Conservation (phyloP, 805 yeast species). For the Hanseniaspora occidentalis region DNA sequence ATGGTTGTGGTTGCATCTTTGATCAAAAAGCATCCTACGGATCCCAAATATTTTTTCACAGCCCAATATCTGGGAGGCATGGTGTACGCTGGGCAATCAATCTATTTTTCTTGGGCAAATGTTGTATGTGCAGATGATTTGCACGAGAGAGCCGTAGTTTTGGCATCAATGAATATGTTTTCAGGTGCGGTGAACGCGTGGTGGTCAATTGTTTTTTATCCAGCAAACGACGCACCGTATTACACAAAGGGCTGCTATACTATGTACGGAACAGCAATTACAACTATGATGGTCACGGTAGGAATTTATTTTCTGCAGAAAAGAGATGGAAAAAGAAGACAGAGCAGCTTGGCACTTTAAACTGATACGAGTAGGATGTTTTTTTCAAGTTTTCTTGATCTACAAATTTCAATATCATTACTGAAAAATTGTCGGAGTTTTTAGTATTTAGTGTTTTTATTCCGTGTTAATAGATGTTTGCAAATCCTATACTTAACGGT, state of each 20-base stretch:
- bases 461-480: too few species aligned
- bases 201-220: constrained; percentile 46
- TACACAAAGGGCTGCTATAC: constrained; percentile 45
- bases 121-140: constrained; percentile 44
- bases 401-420: too few species aligned
- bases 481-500: too few species aligned
- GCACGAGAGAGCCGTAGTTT: constrained; percentile 50
- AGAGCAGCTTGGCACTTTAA: too few species aligned
- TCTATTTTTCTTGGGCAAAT: constrained; percentile 54
- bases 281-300: too few species aligned
- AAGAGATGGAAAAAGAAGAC: too few species aligned
- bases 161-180: constrained; percentile 57
- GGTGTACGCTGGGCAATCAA: constrained; percentile 47
- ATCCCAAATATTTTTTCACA: constrained; percentile 30
- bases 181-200: constrained; percentile 52
- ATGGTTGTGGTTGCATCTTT: constrained; percentile 37
- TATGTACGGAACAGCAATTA: constrained; percentile 38
- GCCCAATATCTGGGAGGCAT: constrained; percentile 46
- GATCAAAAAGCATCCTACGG: constrained; percentile 30
- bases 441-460: too few species aligned
- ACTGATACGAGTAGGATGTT: too few species aligned
- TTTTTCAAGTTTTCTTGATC: too few species aligned
- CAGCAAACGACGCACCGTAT: constrained; percentile 39
- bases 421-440: too few species aligned
- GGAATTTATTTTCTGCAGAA: too few species aligned